These are phyloP conservation scores for Colletotrichum godetiae DNA, from an alignment of 2,329 filamentous ascomycete species.

Conservation along the genomic window DNA sequence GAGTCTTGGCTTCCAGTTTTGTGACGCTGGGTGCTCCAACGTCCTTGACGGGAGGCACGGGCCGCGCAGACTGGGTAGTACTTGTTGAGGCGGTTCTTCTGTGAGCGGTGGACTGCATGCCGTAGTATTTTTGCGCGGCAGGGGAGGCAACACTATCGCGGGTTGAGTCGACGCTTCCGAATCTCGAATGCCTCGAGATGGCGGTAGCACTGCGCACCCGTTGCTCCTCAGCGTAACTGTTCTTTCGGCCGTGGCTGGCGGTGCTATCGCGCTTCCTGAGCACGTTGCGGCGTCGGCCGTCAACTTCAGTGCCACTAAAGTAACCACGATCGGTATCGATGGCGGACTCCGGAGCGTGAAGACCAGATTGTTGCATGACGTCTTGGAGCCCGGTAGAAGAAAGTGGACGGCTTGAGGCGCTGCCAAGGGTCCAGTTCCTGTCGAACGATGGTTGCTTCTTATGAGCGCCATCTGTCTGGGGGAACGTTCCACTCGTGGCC, in stretches of 20 bases:
- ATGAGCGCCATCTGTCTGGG: slow-evolving; percentile 55
- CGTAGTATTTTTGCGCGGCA: slow-evolving; percentile 79
- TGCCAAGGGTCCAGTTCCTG: slow-evolving; percentile 75
- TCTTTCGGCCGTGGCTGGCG: slow-evolving; percentile 71
- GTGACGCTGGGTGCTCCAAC: slow-evolving; percentile 67
- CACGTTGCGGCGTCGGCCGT: slow-evolving; percentile 80
- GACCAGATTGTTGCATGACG: slow-evolving; percentile 48
- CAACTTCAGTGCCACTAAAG: slow-evolving; percentile 89
- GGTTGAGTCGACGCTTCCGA: slow-evolving; percentile 82
- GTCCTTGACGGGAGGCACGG: slow-evolving; percentile 65
- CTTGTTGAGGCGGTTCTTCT: slow-evolving; percentile 71
- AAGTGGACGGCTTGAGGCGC: slow-evolving; percentile 59
- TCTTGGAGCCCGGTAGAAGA: slow-evolving; percentile 66
- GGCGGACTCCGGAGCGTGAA: slow-evolving; percentile 58
- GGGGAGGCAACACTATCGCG: slow-evolving; percentile 70
- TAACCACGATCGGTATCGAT: slow-evolving; percentile 87
- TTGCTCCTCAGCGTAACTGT: slow-evolving; percentile 83
- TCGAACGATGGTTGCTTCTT: slow-evolving; percentile 78
- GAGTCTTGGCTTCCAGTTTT: slow-evolving; percentile 63
- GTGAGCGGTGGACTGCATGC: slow-evolving; percentile 59
- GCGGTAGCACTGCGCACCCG: slow-evolving; percentile 73
- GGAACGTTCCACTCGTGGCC: slow-evolving; percentile 55
- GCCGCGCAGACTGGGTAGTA: slow-evolving; percentile 66
- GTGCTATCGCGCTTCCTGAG: slow-evolving; percentile 80
- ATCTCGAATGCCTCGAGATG: slow-evolving; percentile 79